Evolutionary conservation across 1,284 basidiomycete genomes (phyloP).

Genomic region (Austropuccinia psidii): DNA sequence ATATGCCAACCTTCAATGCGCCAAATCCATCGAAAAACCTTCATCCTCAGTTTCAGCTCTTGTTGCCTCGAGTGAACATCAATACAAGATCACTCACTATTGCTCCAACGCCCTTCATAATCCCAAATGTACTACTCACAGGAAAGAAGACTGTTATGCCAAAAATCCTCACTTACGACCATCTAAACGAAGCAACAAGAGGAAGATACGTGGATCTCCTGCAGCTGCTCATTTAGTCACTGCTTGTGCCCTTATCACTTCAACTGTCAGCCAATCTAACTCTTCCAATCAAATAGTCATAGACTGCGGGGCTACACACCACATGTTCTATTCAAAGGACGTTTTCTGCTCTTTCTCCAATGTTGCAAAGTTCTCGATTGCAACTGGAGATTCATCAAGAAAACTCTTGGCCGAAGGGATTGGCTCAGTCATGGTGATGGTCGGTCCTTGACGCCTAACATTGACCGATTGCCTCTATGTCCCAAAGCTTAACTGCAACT

Average conservation of each 20-base stretch:
- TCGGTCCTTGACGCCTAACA: not conserved
- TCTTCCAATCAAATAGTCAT: not conserved
- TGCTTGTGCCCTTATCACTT: not conserved
- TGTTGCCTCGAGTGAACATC: no score
- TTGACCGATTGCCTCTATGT: not conserved
- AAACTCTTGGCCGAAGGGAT: not conserved
- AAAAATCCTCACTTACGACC: no score
- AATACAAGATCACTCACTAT: no score
- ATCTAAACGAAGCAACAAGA: no score
- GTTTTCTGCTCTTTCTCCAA: not conserved
- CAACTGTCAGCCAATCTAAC: no score
- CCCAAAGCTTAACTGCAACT: not conserved
- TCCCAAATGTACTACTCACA: no score
- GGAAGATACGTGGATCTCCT: no score
- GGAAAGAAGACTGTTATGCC: no score
- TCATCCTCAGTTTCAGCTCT: no score
- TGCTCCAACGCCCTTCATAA: no score
- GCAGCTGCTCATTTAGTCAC: not conserved
- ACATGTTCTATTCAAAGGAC: not conserved
- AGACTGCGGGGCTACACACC: not conserved
- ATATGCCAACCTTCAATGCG: not conserved
- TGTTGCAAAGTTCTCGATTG: not conserved
- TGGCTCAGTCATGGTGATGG: not conserved
- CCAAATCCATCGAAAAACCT: not conserved
- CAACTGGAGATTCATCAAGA: not conserved